phyloP scores from a whole-genome alignment of 768 basidiomycete genomes.

The Strobilomyces echinocephalus region DNA sequence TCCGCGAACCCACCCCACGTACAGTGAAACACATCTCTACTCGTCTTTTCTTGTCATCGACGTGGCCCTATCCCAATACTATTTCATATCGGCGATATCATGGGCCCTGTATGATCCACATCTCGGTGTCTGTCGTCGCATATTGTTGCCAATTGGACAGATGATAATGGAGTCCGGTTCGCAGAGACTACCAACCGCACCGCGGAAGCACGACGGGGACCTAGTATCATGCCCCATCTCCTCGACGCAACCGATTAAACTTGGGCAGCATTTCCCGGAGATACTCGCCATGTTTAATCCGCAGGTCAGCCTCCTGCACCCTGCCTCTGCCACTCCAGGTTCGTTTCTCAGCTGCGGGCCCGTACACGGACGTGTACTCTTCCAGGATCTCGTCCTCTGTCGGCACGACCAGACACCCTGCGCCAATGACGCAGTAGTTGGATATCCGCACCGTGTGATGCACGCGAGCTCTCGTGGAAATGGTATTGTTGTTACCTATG shows the following conservation, averaged over 20 bases:
- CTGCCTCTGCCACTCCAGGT: slow-evolving; percentile 84
- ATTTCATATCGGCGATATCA: too few relatives aligned
- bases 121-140: neutral
- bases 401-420: slow-evolving; percentile 73
- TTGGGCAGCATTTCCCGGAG: slow-evolving; percentile 88
- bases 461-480: slow-evolving; percentile 78
- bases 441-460: slow-evolving; percentile 78
- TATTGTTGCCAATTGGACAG: neutral
- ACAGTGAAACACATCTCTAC: too few relatives aligned
- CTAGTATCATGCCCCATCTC: slow-evolving; percentile 42
- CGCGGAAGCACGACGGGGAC: neutral
- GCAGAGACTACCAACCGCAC: too few relatives aligned
- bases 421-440: slow-evolving; percentile 79
- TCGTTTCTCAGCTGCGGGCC: slow-evolving; percentile 66
- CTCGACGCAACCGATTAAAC: slow-evolving; percentile 70
- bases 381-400: slow-evolving; percentile 74
- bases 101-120: neutral
- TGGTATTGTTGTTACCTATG: slow-evolving; percentile 80
- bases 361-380: slow-evolving; percentile 82
- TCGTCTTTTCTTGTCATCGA: neutral
- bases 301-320: slow-evolving; percentile 76
- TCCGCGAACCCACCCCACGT: too few relatives aligned
- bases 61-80: neutral
- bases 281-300: slow-evolving; percentile 88
- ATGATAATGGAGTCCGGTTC: too few relatives aligned